phyloP scores from a whole-genome alignment of 106 monocot species.

The Amphibolis antarctica region DNA sequence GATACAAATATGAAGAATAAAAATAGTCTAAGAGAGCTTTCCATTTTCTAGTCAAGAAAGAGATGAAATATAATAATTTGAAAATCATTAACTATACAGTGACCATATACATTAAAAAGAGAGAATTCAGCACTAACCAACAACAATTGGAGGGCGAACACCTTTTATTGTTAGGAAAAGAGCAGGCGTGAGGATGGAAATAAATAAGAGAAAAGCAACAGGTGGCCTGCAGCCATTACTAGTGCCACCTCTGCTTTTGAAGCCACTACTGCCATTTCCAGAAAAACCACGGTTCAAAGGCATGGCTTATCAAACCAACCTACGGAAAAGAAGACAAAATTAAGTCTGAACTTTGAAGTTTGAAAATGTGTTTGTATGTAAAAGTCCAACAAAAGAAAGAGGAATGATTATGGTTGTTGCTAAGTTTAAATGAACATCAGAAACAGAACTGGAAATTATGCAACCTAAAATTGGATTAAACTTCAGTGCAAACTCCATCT shows the following conservation, averaged over 20 bases:
- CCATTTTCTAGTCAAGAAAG: no score
- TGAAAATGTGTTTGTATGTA: neutral
- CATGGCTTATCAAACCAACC: slow-evolving; percentile 9
- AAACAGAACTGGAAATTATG: no score
- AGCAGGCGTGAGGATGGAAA: slow-evolving; percentile 12
- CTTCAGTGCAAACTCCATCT: no score
- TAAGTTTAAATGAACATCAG: no score
- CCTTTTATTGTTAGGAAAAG: slow-evolving; percentile 12
- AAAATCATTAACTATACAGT: no score
- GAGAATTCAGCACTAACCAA: slow-evolving; percentile 5
- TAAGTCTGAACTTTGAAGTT: neutral
- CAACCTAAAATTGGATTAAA: no score
- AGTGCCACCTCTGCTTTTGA: slow-evolving; percentile 7
- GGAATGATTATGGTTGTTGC: no score
- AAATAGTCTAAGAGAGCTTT: no score
- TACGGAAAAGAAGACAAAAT: neutral
- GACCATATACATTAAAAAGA: neutral
- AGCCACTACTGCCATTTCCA: slow-evolving; percentile 1
- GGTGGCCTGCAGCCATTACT: slow-evolving; percentile 8
- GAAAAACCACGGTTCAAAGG: slow-evolving; percentile 14
- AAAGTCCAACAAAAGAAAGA: no score
- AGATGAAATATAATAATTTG: no score
- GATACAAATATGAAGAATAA: no score
- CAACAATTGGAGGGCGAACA: slow-evolving; percentile 3
- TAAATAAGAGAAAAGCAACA: slow-evolving; percentile 17